Base-by-base conservation (phyloP, 352 stramenopile genomes). In the Phytophthora sojae region DNA sequence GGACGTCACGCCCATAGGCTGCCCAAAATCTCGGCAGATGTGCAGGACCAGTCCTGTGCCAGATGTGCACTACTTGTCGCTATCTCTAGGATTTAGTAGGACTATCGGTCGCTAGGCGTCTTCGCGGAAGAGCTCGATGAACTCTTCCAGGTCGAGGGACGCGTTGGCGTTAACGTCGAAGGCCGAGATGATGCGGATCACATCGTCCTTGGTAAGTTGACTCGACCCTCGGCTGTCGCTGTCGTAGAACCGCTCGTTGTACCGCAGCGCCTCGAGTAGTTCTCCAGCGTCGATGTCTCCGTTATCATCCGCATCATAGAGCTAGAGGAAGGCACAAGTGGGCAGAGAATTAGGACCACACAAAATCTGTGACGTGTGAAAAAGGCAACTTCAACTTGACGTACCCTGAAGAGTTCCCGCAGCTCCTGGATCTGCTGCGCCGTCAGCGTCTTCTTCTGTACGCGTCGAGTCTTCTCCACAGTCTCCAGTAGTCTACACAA, bases 41-140 rank as follows among this genome's bases (percentile, higher is more conserved):
- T 68, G 66, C 59, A 69, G 4, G 39, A 62, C 50, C 39, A 57
- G 19, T 56, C 23, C 25, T 6, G 5, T 17, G 35, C 9, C 37
- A 53, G 23, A 8, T 52, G 19, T 39, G 23, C 21, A 21, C 21
- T 25, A 53, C 12, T 17, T 44, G 14, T 15, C 42, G 21, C 6
- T 50, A 50, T 50, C 15, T 50, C 15, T 50, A 50, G 44, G 44
- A 50, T 37, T 37, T 11, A 37, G 11, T 37, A 37, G 8, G 30
- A 37, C 11, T 12, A 37, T 12, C 7, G 8, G 8, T 37, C 37
- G 19, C 73, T 80, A 92, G 23, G 81, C 74, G 14, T 90, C 86
- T 53, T 93, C 88, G 12, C 85, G 78, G 58, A 95, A 93, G 44
- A 95, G 83, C 69, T 93, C 83, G 49, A 92, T 85, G 59, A 95